These are phyloP conservation scores for Populus davidiana DNA, from an alignment of 345 rosid species.

Conservation along the genomic window DNA sequence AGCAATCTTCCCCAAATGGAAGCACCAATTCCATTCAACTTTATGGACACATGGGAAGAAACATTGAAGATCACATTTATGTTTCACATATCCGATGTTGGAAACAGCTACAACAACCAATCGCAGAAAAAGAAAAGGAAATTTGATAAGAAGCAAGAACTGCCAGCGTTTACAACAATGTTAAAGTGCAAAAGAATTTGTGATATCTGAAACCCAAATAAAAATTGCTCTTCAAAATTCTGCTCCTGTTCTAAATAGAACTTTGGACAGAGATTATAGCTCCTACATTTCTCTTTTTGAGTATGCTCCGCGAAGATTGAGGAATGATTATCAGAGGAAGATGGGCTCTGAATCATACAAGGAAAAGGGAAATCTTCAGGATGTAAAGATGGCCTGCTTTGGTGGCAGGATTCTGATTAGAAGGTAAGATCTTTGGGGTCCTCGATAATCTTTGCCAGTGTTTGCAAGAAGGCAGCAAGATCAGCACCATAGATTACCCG, in stretches of 20 bases:
- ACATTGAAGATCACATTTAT: neutral
- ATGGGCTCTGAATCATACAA: slow-evolving; percentile 28
- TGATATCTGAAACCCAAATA: slow-evolving; percentile 5
- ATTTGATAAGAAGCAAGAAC: neutral
- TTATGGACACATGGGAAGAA: neutral
- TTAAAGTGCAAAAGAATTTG: neutral
- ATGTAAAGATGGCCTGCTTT: slow-evolving; percentile 10
- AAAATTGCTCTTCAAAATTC: slow-evolving; percentile 14
- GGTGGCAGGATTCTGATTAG: slow-evolving; percentile 26
- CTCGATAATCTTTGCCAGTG: slow-evolving; percentile 76
- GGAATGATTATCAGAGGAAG: slow-evolving; percentile 22
- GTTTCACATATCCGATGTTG: neutral
- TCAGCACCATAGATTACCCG: slow-evolving; percentile 94
- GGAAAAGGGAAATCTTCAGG: slow-evolving; percentile 16
- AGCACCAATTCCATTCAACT: neutral
- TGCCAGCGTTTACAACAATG: neutral
- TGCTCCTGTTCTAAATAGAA: slow-evolving; percentile 6
- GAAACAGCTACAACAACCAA: neutral
- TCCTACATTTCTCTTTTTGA: slow-evolving; percentile 19
- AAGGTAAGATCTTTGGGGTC: slow-evolving; percentile 85
- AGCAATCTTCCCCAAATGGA: neutral
- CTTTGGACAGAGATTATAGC: slow-evolving; percentile 8
- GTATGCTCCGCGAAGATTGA: slow-evolving; percentile 21
- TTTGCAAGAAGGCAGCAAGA: slow-evolving; percentile 88
- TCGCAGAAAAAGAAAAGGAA: neutral